Base-by-base conservation (phyloP, 192 early-diverging fungal genomes). In the Coemansia sp. region DNA sequence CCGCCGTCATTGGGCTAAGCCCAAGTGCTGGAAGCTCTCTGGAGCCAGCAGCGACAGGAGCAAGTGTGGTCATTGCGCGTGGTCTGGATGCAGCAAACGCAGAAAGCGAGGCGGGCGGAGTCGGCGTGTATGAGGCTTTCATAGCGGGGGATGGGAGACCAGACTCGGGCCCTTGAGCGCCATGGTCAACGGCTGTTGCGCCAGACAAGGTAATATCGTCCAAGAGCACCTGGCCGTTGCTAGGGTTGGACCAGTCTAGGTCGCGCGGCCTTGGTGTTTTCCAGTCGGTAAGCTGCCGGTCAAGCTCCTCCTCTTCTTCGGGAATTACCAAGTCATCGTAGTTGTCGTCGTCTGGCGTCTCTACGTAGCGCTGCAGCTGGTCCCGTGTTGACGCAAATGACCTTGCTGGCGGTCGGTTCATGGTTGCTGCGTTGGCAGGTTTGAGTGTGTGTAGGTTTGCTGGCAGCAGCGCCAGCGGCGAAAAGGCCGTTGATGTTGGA, bases 251-350 rank as follows among this genome's bases (percentile, higher is more conserved):
- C 63, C 76, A 78, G 23, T 68, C 69, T 46, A 63, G 70, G 61
- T 68, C 53, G 41, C 59, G 67, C 39, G 64, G 64, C 34, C 68
- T 65, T 44, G 77, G 77, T 45, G 77, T 74, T 71, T 69, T 70
- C 77, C 67, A 67, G 39, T 70, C 67, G 2, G 72, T 63, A 56
- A 79, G 53, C 41, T 79, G 77, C 49, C 35, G 55, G 53, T 79
- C 77, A 64, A 79, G 68, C 62, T 60, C 53, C 61, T 68, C 72
- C 62, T 53, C 77, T 7, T 79, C 77, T 33, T 79, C 72, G 14
- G 77, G 77, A 44, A 79, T 63, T 62, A 79, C 77, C 72, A 79
- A 33, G 44, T 79, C 77, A 52, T 79, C 72, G 62, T 79, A 79
- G 66, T 74, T 74, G 38, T 79, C 77, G 12, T 44, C 58, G 62